A percentile compares a stretch with the other conserved stretches of the same genome.
These are phyloP conservation scores for Tricholoma saponaceum DNA, from an alignment of 768 basidiomycete genomes.

Conservation along the genomic window DNA sequence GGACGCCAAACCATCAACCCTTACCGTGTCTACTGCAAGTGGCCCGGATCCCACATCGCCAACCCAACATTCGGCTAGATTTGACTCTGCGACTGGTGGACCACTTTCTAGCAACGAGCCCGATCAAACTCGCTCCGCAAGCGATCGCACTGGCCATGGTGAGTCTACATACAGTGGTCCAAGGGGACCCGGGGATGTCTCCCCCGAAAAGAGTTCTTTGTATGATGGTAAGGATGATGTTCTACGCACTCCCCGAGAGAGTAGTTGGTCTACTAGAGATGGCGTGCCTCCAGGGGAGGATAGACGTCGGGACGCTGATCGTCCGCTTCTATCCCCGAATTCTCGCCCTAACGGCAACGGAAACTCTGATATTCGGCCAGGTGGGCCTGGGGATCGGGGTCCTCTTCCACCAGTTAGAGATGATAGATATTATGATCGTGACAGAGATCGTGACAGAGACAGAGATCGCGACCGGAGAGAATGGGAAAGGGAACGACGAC, in stretches of 20 bases:
- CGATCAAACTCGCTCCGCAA: conserved; percentile 11
- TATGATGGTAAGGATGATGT: conserved; percentile 26
- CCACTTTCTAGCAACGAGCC: conserved; percentile 7
- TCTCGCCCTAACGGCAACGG: conserved; percentile 8
- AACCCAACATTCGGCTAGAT: conserved; percentile 7
- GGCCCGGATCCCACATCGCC: conserved; percentile 9
- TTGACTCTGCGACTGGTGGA: conserved; percentile 9
- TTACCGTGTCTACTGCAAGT: conserved; percentile 6
- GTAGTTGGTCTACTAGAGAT: conserved; percentile 25
- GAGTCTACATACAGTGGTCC: conserved; percentile 23
- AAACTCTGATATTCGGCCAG: conserved; percentile 13
- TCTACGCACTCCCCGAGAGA: conserved; percentile 16
- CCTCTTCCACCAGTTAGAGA: conserved; percentile 22
- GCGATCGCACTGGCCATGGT: conserved; percentile 19
- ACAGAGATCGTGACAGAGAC: conserved; percentile 36
- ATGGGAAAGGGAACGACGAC: conserved; percentile 31
- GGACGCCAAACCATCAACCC: conserved; percentile 7
- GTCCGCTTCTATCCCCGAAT: conserved; percentile 12
- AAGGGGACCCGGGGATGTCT: conserved; percentile 18
- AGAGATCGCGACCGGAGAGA: conserved; percentile 28
- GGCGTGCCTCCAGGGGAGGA: conserved; percentile 22
- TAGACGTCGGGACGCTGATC: conserved; percentile 25
- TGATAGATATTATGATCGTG: conserved; percentile 27
- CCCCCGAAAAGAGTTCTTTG: conserved; percentile 18
- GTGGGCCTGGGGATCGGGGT: conserved; percentile 13